Percentiles rank a stretch among this genome's conserved stretches.
Evolutionary conservation across 2,329 filamentous ascomycete species (phyloP).

Genomic region (Aspergillus chevalieri): DNA sequence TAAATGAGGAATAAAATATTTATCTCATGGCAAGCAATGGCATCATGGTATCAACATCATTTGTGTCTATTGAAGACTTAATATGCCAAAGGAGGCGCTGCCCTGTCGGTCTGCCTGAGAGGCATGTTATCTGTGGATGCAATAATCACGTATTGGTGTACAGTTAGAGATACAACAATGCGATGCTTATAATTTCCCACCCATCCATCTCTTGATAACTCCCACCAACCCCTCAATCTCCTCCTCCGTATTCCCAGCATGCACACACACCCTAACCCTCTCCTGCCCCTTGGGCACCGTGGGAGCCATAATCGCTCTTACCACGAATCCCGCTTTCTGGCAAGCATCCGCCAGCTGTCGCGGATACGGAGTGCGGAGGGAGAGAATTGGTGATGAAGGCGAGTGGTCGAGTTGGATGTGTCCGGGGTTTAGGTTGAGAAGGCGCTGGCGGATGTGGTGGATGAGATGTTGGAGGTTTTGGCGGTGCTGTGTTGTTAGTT

Average conservation of each 20-base stretch:
- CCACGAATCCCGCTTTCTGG: constrained; percentile 53
- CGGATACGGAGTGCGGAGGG: constrained; percentile 54
- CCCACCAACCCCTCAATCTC: constrained; percentile 52
- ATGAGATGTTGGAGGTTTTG: constrained; percentile 45
- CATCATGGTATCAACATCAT: background rate
- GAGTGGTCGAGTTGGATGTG: constrained; percentile 36
- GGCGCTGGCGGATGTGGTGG: constrained; percentile 38
- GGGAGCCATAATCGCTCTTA: constrained; percentile 62
- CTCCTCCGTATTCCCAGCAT: constrained; percentile 57
- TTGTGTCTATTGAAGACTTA: too few species aligned
- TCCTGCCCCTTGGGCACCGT: constrained; percentile 61
- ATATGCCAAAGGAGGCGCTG: too few species aligned
- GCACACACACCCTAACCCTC: constrained; percentile 61
- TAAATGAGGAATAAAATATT: too few species aligned
- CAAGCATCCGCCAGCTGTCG: constrained; percentile 55
- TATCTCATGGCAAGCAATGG: too few species aligned
- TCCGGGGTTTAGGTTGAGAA: constrained; percentile 33
- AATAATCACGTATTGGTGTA: too few species aligned
- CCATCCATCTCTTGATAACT: constrained; percentile 47
- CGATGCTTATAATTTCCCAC: background rate
- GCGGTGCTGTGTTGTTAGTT: constrained; percentile 27
- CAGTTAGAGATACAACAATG: background rate
- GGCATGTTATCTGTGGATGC: too few species aligned
- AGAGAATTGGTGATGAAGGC: constrained; percentile 59
- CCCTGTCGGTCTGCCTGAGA: too few species aligned